Percentiles rank a stretch among this genome's conserved stretches.
phyloP scores from a whole-genome alignment of 345 rosid species.

The Physaria fendleri region DNA sequence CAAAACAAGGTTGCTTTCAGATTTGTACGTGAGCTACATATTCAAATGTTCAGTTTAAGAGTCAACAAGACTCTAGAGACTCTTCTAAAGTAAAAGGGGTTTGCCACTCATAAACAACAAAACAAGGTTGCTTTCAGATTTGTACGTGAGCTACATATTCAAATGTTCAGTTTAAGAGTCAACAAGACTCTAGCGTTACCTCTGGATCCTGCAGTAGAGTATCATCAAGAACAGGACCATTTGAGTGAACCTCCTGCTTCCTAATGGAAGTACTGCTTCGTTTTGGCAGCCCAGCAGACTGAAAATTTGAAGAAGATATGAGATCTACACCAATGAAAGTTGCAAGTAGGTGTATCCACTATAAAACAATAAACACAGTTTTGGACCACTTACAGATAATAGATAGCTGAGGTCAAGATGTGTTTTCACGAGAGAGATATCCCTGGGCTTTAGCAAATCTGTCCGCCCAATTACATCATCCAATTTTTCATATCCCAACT shows the following conservation, averaged over 20 bases:
- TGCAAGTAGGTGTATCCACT: background rate
- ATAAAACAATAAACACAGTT: background rate
- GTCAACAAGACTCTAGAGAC: background rate
- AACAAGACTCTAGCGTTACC: constrained; percentile 37
- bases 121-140: background rate
- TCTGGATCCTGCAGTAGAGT: constrained; percentile 70
- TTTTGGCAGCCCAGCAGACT: constrained; percentile 85
- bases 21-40: background rate
- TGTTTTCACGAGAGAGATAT: constrained; percentile 91
- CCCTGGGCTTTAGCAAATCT: constrained; percentile 71
- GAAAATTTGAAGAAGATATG: constrained; percentile 18
- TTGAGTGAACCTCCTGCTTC: constrained; percentile 83
- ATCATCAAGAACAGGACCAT: constrained; percentile 87
- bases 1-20: background rate
- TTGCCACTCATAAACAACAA: background rate
- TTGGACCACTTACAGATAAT: constrained; percentile 46
- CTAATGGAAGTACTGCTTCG: constrained; percentile 85
- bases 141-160: background rate
- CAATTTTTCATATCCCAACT: constrained; percentile 80
- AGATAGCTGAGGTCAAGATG: constrained; percentile 87
- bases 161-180: background rate
- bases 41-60: background rate
- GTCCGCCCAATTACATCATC: constrained; percentile 89
- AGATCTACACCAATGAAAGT: constrained; percentile 3
- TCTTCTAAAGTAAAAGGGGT: background rate